Evolutionary conservation across 2,329 filamentous ascomycete genomes (phyloP), one percentile per base, ranked within the genome.

Genomic region (Zelopaecilomyces penicillatus): DNA sequence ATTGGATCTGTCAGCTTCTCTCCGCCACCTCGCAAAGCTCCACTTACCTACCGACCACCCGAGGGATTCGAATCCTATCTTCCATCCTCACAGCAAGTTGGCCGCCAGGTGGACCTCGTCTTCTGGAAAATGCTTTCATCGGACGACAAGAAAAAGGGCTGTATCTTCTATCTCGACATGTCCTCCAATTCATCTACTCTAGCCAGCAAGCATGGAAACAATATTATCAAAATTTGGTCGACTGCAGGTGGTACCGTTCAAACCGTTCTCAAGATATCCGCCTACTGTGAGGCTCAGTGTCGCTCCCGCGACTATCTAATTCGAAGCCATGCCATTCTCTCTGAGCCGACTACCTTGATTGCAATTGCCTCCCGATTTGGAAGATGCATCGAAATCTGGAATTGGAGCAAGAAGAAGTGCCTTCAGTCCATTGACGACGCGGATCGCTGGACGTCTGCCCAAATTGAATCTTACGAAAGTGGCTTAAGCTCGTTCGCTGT

Each of bases 211-310:
- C 59, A 63, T 33, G 60, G 60, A 29, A 62, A 96, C 61, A 83
- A 85, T 48, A 87, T 87, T 1, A 85, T 95, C 48, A 95, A 95
- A 66, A 87, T 96, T 44, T 96, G 89, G 84, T 87, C 87, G 6
- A 73, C 83, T 10, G 82, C 87, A 49, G 83, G 88, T 57, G 88
- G 90, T 27, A 85, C 90, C 53, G 80, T 87, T 0, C 77, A 88
- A 47, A 58, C 50, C 43, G 50, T 52, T 33, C 56, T 69, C 56
- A 69, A 68, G 35, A 58, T 68, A 31, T 59, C 61, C 2, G 64
- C 63, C 7, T 67, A 68, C 47, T 66, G 65, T 2, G 64, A 64
- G 10, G 61, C 63, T 1, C 63, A 62, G 39, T 52, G 59, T 2
- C 62, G 66, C 0, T 66, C 62, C 4, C 62, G 66, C 43, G 65